Conservation (phyloP, 768 basidiomycete genomes). For the Pisolithus microcarpus region DNA sequence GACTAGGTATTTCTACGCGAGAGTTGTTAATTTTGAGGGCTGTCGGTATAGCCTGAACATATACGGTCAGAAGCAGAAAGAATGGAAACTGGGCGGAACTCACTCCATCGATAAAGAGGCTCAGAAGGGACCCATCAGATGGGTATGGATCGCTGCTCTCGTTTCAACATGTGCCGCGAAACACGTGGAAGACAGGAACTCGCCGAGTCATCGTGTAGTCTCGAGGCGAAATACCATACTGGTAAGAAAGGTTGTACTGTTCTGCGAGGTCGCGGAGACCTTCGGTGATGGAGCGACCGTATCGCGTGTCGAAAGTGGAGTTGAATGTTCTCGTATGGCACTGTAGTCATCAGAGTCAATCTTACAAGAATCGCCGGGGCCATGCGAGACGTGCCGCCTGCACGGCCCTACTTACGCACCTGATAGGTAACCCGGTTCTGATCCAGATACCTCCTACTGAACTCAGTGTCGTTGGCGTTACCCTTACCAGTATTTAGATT, state of each 20-base stretch:
- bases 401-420: conserved; percentile 25
- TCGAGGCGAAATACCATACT: conserved; percentile 63
- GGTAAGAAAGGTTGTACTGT: conserved; percentile 50
- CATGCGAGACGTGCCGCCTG: too few species aligned
- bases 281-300: conserved; percentile 42
- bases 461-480: conserved; percentile 46
- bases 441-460: conserved; percentile 70
- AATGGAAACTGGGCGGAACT: not conserved
- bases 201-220: conserved; percentile 60
- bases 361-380: not conserved
- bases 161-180: not conserved
- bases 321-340: conserved; percentile 50
- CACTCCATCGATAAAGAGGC: conserved; percentile 43
- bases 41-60: conserved; percentile 40
- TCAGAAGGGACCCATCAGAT: conserved; percentile 51
- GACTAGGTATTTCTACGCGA: conserved; percentile 46
- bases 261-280: conserved; percentile 45
- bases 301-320: conserved; percentile 49
- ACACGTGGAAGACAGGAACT: conserved; percentile 5
- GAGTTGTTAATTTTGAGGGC: conserved; percentile 53
- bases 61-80: not conserved
- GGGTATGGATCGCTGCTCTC: conserved; percentile 35
- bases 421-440: conserved; percentile 73
- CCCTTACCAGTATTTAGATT: conserved; percentile 36
- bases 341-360: conserved; percentile 22